phyloP scores from a whole-genome alignment of 192 early-diverging fungal genomes.

The Gigaspora rosea region DNA sequence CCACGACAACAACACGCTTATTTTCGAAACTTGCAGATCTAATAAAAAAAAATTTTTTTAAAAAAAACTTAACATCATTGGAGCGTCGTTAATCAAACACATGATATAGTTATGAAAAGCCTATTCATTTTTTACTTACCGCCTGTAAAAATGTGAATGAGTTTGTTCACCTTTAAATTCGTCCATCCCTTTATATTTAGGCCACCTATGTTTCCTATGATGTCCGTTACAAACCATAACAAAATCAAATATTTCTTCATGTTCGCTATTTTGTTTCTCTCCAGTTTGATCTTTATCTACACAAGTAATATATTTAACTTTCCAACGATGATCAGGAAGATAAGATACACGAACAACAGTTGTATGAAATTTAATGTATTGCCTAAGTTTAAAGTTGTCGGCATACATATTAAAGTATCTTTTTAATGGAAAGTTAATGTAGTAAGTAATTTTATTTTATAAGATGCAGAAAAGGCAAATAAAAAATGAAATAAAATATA shows the following conservation, averaged over 20 bases:
- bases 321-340: constrained; percentile 36
- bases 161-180: constrained; percentile 51
- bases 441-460: background rate
- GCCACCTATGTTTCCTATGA: constrained; percentile 55
- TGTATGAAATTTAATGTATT: constrained; percentile 56
- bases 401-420: constrained; percentile 57
- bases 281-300: too few relatives aligned
- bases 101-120: too few relatives aligned
- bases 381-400: constrained; percentile 47
- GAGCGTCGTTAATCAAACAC: background rate
- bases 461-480: background rate
- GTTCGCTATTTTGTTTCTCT: background rate
- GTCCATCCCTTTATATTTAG: constrained; percentile 55
- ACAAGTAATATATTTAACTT: background rate
- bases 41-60: constrained; percentile 16
- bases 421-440: too few relatives aligned
- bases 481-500: constrained; percentile 31
- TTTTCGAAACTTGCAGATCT: constrained; percentile 52
- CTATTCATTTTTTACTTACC: constrained; percentile 35
- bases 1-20: constrained; percentile 57
- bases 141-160: constrained; percentile 61
- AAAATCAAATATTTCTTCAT: constrained; percentile 60
- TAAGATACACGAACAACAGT: constrained; percentile 51
- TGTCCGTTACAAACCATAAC: constrained; percentile 65
- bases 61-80: background rate